These are phyloP conservation scores for Parasarocladium wereldwijsianum DNA, from an alignment of 2,329 filamentous ascomycete genomes.

Conservation along the genomic window DNA sequence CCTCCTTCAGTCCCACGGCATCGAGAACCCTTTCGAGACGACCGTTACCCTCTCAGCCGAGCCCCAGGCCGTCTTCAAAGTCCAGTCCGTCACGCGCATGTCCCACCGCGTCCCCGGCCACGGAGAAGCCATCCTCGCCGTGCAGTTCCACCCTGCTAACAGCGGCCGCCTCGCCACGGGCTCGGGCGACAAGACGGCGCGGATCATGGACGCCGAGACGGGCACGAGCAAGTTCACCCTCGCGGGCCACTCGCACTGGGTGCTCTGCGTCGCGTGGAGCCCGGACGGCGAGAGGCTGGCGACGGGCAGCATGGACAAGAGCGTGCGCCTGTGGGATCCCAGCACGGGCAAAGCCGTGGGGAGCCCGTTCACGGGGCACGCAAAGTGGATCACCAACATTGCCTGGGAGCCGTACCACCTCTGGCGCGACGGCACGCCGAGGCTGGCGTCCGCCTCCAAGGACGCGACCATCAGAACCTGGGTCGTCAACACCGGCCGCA, in stretches of 20 bases:
- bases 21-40: constrained; percentile 42
- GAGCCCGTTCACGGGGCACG: constrained; percentile 62
- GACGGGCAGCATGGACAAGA: constrained; percentile 87
- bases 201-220: constrained; percentile 91
- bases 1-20: constrained; percentile 39
- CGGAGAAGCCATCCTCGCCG: constrained; percentile 75
- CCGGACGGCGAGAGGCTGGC: constrained; percentile 71
- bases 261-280: constrained; percentile 74
- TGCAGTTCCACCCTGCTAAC: constrained; percentile 68
- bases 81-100: constrained; percentile 82
- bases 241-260: constrained; percentile 80
- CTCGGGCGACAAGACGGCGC: constrained; percentile 77
- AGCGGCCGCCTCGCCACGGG: constrained; percentile 74
- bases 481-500: constrained; percentile 63
- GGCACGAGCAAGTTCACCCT: constrained; percentile 78
- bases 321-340: constrained; percentile 79
- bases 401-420: constrained; percentile 91
- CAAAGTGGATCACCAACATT: constrained; percentile 76
- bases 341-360: constrained; percentile 63
- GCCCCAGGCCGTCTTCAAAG: constrained; percentile 86
- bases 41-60: constrained; percentile 42
- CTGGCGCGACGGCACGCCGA: constrained; percentile 57
- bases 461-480: constrained; percentile 81
- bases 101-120: constrained; percentile 81
- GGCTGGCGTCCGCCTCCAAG: constrained; percentile 77